A percentile compares a stretch with the other conserved stretches of the same genome.
Conservation (phyloP, 2,329 filamentous ascomycete genomes). For the Zasmidium cellare region DNA sequence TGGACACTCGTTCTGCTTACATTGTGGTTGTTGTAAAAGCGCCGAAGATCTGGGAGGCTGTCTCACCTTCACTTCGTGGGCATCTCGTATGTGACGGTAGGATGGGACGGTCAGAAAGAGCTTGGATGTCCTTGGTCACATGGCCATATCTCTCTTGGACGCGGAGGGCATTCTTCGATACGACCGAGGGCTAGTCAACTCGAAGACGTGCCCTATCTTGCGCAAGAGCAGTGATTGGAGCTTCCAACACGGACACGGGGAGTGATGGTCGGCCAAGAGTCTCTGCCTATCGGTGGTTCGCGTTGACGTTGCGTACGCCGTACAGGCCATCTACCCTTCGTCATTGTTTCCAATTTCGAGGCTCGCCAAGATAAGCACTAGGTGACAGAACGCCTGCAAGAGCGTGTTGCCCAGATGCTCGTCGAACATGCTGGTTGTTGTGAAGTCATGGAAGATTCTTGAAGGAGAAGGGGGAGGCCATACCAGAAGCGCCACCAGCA, state of each 20-base stretch:
- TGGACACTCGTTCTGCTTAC: background rate
- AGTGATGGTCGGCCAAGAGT: background rate
- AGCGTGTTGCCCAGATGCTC: background rate
- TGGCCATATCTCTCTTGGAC: background rate
- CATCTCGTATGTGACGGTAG: no score
- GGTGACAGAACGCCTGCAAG: background rate
- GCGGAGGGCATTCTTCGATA: no score
- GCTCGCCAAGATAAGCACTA: constrained; percentile 1
- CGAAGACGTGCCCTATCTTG: background rate
- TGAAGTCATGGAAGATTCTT: no score
- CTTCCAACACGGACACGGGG: background rate
- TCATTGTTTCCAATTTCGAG: background rate
- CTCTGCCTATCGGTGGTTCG: background rate
- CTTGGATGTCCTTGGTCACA: background rate
- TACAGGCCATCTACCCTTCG: background rate
- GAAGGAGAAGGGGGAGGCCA: no score
- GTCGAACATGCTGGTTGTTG: no score
- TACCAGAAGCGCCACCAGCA: no score
- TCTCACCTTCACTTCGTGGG: no score
- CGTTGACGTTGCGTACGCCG: background rate
- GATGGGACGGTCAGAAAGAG: no score
- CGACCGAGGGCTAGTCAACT: no score
- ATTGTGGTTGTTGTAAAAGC: background rate
- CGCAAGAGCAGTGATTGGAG: background rate
- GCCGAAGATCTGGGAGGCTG: no score